Base-by-base conservation (phyloP, 768 basidiomycete species). In the Polyporus arcularius region DNA sequence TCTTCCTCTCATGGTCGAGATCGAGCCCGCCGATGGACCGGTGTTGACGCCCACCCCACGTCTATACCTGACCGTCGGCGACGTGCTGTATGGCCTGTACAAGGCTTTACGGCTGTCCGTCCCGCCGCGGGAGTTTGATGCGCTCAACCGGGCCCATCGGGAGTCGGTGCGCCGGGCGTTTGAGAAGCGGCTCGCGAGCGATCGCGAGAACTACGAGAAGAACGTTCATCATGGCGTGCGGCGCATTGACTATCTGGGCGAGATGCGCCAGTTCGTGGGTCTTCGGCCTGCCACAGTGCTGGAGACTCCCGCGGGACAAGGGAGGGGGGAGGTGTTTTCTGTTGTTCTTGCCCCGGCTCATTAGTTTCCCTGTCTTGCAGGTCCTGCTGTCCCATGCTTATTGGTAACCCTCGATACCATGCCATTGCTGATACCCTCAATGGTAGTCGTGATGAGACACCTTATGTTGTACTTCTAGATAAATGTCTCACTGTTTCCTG, bases 71-170 rank as follows among this genome's bases (percentile, higher is more conserved):
- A 76, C 78, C 10, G 78, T 85, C 59, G 72, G 71, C 8, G 85
- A 86, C 67, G 79, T 86, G 12, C 70, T 85, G 21, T 66, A 75
- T 18, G 74, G 74, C 0, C 62, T 86, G 12, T 81, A 83, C 68
- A 66, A 67, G 53, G 70, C 71, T 53, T 74, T 86, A 26, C 80
- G 81, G n/a, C 61, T 68, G 9, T 70, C 74, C 0, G 78, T 81
- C 1, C 74, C 73, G 7, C 57, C 67, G 0, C 57, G 55, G n/a
- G 85, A 86, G 70, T 82, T 77, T 68, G 61, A 71, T 32, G 53
- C 65, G 3, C 69, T 78, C 52, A 50, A 47, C 30, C 10, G 21
- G 1, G 30, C 9, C 2, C 38, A n/a, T 30, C 61, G 61, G 16
- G 55, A 62, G 1, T 16, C 11, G 5, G 3, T 54, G 15, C 35